A percentile compares a stretch with the other conserved stretches of the same genome.
Conservation (phyloP, 2,329 filamentous ascomycete species). For the Diaporthe sp. region DNA sequence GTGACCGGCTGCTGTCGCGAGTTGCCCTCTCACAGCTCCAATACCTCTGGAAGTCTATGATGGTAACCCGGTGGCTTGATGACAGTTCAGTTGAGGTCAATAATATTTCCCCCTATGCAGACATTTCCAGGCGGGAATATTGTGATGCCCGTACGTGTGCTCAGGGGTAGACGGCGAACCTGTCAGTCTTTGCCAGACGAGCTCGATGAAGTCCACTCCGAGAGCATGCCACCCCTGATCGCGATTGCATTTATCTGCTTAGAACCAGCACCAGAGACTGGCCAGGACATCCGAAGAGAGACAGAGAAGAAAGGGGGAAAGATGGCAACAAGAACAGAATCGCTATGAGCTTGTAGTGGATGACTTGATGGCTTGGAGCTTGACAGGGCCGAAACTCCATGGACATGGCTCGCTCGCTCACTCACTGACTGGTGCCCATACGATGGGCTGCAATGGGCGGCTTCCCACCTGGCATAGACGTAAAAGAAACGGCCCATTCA, state of each 20-base stretch:
- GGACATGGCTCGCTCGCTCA: not conserved
- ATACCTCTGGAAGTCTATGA: too few relatives aligned
- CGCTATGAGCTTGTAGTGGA: not conserved
- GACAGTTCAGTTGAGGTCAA: not conserved
- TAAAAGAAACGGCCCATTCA: not conserved
- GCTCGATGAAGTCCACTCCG: not conserved
- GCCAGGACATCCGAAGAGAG: not conserved
- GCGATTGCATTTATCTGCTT: not conserved
- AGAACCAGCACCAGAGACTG: not conserved
- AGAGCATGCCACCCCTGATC: not conserved
- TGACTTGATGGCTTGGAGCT: not conserved
- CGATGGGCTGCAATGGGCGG: not conserved
- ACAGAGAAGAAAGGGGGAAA: not conserved
- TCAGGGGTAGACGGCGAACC: not conserved
- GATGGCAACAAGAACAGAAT: not conserved
- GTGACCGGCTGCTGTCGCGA: not conserved
- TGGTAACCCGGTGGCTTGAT: not conserved
- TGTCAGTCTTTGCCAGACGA: not conserved
- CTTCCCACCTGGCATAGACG: not conserved
- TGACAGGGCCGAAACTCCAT: not conserved
- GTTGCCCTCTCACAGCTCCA: not conserved
- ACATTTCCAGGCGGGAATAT: not conserved
- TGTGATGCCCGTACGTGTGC: not conserved
- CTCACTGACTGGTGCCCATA: not conserved
- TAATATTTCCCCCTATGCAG: not conserved